Base-by-base conservation (phyloP, 352 stramenopile genomes). In the Phytophthora agathidicida region DNA sequence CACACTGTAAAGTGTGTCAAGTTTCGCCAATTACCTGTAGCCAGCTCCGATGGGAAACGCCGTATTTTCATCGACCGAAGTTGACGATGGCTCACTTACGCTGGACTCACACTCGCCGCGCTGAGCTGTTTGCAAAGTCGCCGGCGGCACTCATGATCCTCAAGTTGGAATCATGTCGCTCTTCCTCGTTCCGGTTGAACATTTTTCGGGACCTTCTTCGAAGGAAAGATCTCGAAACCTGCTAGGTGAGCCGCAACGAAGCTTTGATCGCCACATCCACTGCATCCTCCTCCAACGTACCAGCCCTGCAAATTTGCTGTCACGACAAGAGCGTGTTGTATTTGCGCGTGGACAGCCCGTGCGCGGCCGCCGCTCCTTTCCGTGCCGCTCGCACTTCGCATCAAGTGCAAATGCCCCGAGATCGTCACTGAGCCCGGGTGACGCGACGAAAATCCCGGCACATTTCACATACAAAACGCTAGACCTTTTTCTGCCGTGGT, bases 341-440 rank as follows among this genome's bases (percentile, higher is more conserved):
- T 28, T 16, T 26, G 52, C 39, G 52, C 44, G 36, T 65, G 61
- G 61, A 65, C 54, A 54, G 54, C 27, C 43, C 47, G 13, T 36
- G 13, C 37, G 20, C 37, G 26, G 2, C 38, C 26, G 41, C 17
- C 46, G 8, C 54, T 66, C 61, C 61, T 71, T 71, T 71, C 43
- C 61, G 26, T 66, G 45, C 60, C 55, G 38, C 33, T 61, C 55
- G 30, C 54, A 65, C 55, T 61, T 66, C 32, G 30, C 7, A 71
- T 65, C 39, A 55, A 62, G 30, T 11, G 53, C 43, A 58, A 55
- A 61, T 60, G 24, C 39, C 26, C 3, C 10, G 22, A 30, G 41
- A 70, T 68, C 31, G 36, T 17, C 11, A 10, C 30, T 28, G 27
- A 24, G 26, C 28, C 42, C 19, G 43, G 2, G 22, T 58, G 46